phyloP scores from a whole-genome alignment of 1,284 basidiomycete species.

The Neonothopanus nambi region DNA sequence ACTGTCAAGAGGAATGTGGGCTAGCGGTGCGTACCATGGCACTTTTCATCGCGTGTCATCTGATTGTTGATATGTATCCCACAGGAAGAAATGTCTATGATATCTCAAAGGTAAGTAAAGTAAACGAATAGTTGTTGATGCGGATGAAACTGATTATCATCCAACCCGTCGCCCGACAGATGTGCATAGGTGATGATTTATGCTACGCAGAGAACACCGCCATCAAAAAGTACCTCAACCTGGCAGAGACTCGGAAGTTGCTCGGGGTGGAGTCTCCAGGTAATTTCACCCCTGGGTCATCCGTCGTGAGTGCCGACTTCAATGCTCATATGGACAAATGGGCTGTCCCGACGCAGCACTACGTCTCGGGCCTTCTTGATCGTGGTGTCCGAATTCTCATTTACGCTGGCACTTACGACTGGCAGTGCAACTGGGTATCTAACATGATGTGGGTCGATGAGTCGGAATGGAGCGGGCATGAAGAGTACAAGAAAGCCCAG shows the following conservation, averaged over 20 bases:
- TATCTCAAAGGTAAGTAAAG: conserved; percentile 57
- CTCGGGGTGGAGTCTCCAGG: conserved; percentile 59
- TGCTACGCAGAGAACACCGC: conserved; percentile 56
- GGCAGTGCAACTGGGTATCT: conserved; percentile 79
- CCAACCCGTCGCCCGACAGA: conserved; percentile 37
- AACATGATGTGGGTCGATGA: conserved; percentile 76
- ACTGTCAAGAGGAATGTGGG: conserved; percentile 52
- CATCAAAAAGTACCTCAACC: conserved; percentile 58
- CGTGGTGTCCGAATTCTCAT: conserved; percentile 71
- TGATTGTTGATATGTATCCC: not conserved
- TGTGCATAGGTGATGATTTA: conserved; percentile 49
- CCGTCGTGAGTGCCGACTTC: conserved; percentile 49
- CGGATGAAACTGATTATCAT: not conserved
- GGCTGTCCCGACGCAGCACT: conserved; percentile 57
- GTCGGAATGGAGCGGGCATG: conserved; percentile 68
- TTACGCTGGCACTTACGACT: conserved; percentile 80
- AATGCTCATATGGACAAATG: conserved; percentile 59
- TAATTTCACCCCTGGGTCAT: conserved; percentile 61
- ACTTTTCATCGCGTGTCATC: not conserved
- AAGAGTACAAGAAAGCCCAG: conserved; percentile 47
- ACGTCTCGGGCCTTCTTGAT: conserved; percentile 73
- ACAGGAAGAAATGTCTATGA: conserved; percentile 69
- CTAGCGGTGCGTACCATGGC: conserved; percentile 43
- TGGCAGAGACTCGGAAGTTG: conserved; percentile 49
- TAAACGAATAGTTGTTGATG: not conserved